phyloP scores from a whole-genome alignment of 192 early-diverging fungal species.

The Umbelopsis ramanniana region DNA sequence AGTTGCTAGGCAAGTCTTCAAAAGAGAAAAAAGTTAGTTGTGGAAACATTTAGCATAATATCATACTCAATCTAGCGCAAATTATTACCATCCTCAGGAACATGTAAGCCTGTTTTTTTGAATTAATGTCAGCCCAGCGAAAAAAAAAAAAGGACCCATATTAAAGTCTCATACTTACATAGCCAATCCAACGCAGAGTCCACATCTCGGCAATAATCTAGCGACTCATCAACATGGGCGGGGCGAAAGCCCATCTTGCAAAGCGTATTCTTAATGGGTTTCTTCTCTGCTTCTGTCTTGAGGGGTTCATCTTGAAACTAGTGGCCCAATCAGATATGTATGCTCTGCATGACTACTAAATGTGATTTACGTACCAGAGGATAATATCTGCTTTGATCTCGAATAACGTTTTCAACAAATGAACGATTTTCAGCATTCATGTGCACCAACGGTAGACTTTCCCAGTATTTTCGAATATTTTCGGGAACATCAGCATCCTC shows the following conservation, averaged over 20 bases:
- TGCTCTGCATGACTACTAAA: neutral
- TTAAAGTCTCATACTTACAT: constrained; percentile 47
- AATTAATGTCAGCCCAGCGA: neutral
- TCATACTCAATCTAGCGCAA: neutral
- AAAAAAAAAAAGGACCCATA: neutral
- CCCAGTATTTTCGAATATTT: constrained; percentile 57
- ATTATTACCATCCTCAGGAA: constrained; percentile 81
- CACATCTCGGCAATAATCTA: constrained; percentile 55
- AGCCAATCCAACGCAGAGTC: constrained; percentile 80
- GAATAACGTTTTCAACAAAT: constrained; percentile 61
- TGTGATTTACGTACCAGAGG: neutral
- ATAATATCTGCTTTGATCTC: constrained; percentile 15
- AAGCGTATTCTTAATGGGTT: constrained; percentile 37
- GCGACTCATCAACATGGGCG: constrained; percentile 76
- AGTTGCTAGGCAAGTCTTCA: constrained; percentile 56
- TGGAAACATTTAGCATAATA: neutral
- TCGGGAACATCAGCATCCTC: constrained; percentile 42
- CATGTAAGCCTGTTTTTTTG: constrained; percentile 60
- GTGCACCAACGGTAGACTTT: constrained; percentile 64
- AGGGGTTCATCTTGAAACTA: constrained; percentile 16
- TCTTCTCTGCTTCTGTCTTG: constrained; percentile 23
- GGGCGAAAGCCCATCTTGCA: constrained; percentile 70
- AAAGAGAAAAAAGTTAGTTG: neutral
- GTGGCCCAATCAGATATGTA: neutral
- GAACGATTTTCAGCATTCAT: constrained; percentile 67